phyloP scores from a whole-genome alignment of 2,329 filamentous ascomycete genomes.

The Xylariales sp. region DNA sequence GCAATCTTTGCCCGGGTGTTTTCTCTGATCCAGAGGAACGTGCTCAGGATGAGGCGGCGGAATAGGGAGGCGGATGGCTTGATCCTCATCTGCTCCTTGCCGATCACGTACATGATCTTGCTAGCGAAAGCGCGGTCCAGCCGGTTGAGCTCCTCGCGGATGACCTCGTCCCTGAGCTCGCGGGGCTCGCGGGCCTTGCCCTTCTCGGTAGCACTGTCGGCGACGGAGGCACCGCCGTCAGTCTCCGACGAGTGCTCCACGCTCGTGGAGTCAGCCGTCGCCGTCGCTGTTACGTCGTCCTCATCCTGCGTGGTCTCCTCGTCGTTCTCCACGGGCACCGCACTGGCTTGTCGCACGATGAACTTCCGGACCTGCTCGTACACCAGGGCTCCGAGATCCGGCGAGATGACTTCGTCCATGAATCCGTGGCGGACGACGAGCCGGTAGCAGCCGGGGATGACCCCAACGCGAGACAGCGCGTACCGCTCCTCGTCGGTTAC shows the following conservation, averaged over 20 bases:
- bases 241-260: slow-evolving; percentile 9
- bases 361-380: slow-evolving; percentile 53
- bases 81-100: slow-evolving; percentile 59
- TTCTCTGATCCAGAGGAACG: slow-evolving; percentile 62
- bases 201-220: slow-evolving; percentile 7
- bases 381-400: slow-evolving; percentile 56
- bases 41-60: slow-evolving; percentile 41
- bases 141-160: slow-evolving; percentile 34
- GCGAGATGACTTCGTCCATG: slow-evolving; percentile 65
- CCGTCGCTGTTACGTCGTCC: slow-evolving; percentile 5
- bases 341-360: slow-evolving; percentile 36
- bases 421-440: slow-evolving; percentile 69
- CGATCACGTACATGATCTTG: slow-evolving; percentile 53
- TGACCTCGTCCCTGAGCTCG: slow-evolving; percentile 21
- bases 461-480: slow-evolving; percentile 34
- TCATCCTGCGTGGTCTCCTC: slow-evolving; percentile 6
- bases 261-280: slow-evolving; percentile 11
- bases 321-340: too few relatives aligned
- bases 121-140: slow-evolving; percentile 39
- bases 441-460: slow-evolving; percentile 61
- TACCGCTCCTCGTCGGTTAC: slow-evolving; percentile 46
- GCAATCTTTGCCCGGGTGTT: slow-evolving; percentile 64
- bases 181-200: slow-evolving; percentile 4
- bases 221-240: not conserved
- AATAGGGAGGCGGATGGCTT: slow-evolving; percentile 32